Conservation (phyloP, 1,139 yeast genomes). For the Saccharomyces hybrid region DNA sequence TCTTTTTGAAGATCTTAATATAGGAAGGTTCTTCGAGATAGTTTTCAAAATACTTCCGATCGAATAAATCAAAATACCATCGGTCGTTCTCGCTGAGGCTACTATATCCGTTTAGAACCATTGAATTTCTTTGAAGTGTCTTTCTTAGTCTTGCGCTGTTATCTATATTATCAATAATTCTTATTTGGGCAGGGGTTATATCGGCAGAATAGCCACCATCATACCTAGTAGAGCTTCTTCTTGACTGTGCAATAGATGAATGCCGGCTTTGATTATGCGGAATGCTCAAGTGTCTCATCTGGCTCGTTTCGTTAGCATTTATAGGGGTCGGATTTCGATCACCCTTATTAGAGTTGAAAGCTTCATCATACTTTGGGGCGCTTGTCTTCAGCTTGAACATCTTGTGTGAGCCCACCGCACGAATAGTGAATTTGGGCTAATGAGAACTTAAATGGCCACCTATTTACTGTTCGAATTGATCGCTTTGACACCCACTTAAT, state of each 20-base stretch:
- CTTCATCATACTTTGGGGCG: not conserved
- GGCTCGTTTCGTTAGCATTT: not conserved
- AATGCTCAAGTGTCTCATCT: not conserved
- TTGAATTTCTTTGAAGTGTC: not conserved
- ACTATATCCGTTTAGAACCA: not conserved
- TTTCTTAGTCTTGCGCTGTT: not conserved
- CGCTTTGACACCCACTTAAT: not conserved
- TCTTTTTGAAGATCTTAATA: constrained; percentile 40
- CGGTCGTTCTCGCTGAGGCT: not conserved
- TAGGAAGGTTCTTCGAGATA: constrained; percentile 46
- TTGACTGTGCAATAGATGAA: not conserved
- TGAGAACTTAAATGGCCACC: no score
- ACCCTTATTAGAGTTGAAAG: not conserved
- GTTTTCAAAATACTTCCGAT: constrained; percentile 30
- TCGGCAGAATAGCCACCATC: not conserved
- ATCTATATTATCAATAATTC: not conserved
- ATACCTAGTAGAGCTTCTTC: not conserved
- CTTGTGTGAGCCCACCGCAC: not conserved
- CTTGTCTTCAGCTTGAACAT: not conserved
- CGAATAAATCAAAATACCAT: constrained; percentile 9
- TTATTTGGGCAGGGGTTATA: not conserved
- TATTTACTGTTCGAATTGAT: not conserved
- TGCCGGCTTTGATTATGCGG: not conserved
- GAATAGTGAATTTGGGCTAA: not conserved
- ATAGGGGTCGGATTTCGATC: not conserved